Evolutionary conservation across 2,329 filamentous ascomycete genomes (phyloP), one percentile per base, ranked within the genome.

Genomic region (Alternaria brassicae): DNA sequence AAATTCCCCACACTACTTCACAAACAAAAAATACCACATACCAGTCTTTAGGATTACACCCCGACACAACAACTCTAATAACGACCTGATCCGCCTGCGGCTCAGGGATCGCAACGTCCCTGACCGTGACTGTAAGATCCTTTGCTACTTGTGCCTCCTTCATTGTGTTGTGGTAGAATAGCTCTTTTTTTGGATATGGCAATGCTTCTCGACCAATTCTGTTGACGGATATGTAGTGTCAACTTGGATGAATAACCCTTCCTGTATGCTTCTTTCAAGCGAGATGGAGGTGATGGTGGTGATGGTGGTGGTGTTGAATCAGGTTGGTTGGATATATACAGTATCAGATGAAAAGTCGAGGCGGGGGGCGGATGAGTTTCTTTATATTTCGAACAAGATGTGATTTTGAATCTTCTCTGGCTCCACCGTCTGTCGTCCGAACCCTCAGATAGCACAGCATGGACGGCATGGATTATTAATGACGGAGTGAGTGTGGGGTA

Each of bases 1-100:
- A n/a, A n/a, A n/a, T n/a, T n/a, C n/a, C n/a, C n/a, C n/a, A n/a
- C n/a, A n/a, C n/a, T n/a, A n/a, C n/a, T n/a, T n/a, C n/a, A n/a
- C n/a, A n/a, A n/a, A n/a, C n/a, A n/a, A n/a, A n/a, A n/a, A 17
- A 2, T 27, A 65, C n/a, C n/a, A 51, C 66, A 9, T 62, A 76
- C 81, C 82, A 84, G 68, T 84, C 83, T 60, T 84, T 85, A 7
- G 82, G 79, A 58, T 81, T 81, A 8, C 70, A 73, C 8, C 78
- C 79, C 12, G 68, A 68, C 4, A 79, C 77, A 3, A 78, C 61
- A 2, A 81, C 78, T 54, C 77, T 71, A 47, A 80, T 79, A 7
- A 80, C 61, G 10, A 80, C 58, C 27, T 80, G 71, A 19, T 75
- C 69, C 1, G 70, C 66, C 4, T 67, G 65, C 1, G 76, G 75